These are phyloP conservation scores for Gracilaria caudata DNA, from an alignment of 23 red algal species.

Conservation along the genomic window DNA sequence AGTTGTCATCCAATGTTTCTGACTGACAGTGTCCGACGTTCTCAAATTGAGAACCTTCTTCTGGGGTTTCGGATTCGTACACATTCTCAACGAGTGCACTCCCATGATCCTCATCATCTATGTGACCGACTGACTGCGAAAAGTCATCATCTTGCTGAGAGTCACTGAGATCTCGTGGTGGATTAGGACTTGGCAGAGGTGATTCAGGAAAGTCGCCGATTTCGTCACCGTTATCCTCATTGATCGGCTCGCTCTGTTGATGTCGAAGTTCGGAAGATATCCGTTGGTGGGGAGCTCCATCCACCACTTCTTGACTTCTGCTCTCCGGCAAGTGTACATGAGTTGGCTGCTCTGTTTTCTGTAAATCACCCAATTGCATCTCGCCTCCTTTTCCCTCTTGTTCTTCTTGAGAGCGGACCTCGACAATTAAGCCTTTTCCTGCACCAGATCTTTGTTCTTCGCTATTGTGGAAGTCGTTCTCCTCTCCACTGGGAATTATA, in stretches of 20 bases:
- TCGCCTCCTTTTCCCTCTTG: not conserved
- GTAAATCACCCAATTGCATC: not conserved
- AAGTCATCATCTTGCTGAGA: not conserved
- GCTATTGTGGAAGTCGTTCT: not conserved
- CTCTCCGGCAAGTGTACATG: not conserved
- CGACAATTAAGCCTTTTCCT: not conserved
- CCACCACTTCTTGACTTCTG: not conserved
- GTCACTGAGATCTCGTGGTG: not conserved
- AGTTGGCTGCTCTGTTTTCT: not conserved
- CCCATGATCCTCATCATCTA: not conserved
- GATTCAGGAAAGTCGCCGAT: conserved; percentile 15
- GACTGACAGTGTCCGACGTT: not conserved
- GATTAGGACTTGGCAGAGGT: conserved; percentile 8
- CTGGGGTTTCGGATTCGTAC: not conserved
- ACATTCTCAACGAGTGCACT: not conserved
- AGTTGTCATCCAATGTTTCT: not conserved
- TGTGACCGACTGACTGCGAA: not conserved
- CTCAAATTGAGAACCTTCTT: not conserved
- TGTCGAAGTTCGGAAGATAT: not conserved
- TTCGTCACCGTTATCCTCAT: not conserved
- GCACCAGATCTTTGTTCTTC: not conserved
- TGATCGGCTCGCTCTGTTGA: not conserved
- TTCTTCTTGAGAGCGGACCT: not conserved
- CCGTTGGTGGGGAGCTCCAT: not conserved
- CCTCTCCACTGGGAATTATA: not conserved